A percentile compares a stretch with the other conserved stretches of the same genome.
phyloP scores from a whole-genome alignment of 345 rosid species.

The Lenwebbia sp. region DNA sequence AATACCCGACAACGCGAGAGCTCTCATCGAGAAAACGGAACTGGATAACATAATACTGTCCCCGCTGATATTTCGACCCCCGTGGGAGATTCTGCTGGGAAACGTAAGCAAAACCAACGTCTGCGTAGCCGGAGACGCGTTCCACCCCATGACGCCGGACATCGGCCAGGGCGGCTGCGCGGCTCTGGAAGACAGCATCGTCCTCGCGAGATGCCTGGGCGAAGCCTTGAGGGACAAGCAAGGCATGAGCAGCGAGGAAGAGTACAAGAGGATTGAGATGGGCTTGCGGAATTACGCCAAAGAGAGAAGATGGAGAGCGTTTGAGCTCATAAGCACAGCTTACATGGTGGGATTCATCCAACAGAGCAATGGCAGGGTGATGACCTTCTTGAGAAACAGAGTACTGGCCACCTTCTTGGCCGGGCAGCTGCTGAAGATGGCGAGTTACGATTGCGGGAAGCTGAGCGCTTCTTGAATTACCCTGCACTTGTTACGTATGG shows the following conservation, averaged over 20 bases:
- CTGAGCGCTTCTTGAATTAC: background rate
- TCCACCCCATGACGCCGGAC: conserved; percentile 64
- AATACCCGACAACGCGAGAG: conserved; percentile 1
- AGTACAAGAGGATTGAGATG: background rate
- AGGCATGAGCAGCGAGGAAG: background rate
- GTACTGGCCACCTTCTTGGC: background rate
- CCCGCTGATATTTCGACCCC: conserved; percentile 31
- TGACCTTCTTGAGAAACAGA: background rate
- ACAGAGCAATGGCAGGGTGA: conserved; percentile 23
- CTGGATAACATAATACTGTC: conserved; percentile 15
- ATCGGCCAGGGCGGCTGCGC: conserved; percentile 23
- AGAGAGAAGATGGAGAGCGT: conserved; percentile 56
- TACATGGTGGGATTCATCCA: conserved; percentile 41
- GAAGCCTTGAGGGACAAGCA: background rate
- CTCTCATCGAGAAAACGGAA: conserved; percentile 25
- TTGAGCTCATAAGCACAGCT: conserved; percentile 35
- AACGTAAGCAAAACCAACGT: conserved; percentile 32
- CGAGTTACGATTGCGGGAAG: background rate
- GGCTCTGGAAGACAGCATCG: conserved; percentile 19
- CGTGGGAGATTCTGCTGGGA: conserved; percentile 48
- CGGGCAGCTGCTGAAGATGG: background rate
- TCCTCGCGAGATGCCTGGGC: conserved; percentile 8
- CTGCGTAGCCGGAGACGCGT: conserved; percentile 56
- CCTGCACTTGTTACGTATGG: no score
- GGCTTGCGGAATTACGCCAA: background rate